These are phyloP conservation scores for Pseudoneurospora amorphoporcata DNA, from an alignment of 495 filamentous ascomycete species.

Conservation along the genomic window DNA sequence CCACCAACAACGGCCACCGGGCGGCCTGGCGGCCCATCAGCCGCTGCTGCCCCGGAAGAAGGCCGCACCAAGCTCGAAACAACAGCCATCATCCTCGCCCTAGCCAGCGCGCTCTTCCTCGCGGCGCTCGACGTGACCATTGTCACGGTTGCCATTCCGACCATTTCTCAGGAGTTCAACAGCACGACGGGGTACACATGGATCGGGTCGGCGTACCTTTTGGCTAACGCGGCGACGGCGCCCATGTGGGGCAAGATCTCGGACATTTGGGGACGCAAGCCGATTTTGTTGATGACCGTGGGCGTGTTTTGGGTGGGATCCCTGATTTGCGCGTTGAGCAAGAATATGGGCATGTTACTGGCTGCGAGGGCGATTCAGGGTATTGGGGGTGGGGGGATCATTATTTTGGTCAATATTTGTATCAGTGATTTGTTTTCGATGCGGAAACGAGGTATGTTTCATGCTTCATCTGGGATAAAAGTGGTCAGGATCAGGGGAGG, in stretches of 20 bases:
- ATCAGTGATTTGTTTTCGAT: slow-evolving; percentile 75
- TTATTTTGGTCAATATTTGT: slow-evolving; percentile 70
- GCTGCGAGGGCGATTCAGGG: slow-evolving; percentile 71
- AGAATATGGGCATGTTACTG: slow-evolving; percentile 64
- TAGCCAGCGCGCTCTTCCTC: slow-evolving; percentile 43
- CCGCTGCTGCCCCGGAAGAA: slow-evolving; percentile 17
- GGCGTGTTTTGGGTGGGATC: slow-evolving; percentile 66
- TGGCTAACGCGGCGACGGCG: slow-evolving; percentile 57
- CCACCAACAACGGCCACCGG: background rate
- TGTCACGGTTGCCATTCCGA: slow-evolving; percentile 35
- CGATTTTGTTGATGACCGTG: slow-evolving; percentile 62
- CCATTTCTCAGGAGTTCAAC: slow-evolving; percentile 52
- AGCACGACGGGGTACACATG: slow-evolving; percentile 63
- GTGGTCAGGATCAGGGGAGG: background rate
- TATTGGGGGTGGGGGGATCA: slow-evolving; percentile 70
- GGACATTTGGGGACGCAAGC: slow-evolving; percentile 82
- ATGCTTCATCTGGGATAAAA: background rate
- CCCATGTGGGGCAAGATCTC: slow-evolving; percentile 76
- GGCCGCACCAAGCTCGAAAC: slow-evolving; percentile 26
- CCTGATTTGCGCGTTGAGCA: slow-evolving; percentile 57
- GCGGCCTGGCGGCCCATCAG: background rate
- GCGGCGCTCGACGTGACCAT: slow-evolving; percentile 39
- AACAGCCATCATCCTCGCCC: slow-evolving; percentile 27
- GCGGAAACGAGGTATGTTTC: slow-evolving; percentile 41
- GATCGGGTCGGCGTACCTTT: slow-evolving; percentile 63